Evolutionary conservation across 495 filamentous ascomycete species (phyloP).

Genomic region (Pyrenula aspistea): DNA sequence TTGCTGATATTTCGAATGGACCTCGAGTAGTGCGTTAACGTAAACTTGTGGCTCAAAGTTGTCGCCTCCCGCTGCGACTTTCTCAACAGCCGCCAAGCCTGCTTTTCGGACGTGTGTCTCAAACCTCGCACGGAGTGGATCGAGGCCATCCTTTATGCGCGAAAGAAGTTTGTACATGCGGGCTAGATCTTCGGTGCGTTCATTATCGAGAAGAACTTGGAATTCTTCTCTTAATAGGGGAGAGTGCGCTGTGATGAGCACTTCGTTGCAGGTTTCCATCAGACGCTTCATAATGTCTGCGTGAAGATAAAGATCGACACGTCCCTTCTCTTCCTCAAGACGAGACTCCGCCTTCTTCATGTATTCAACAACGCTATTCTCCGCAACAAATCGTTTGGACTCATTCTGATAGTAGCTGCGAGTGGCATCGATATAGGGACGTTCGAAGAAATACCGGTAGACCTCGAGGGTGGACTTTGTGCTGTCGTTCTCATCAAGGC

Average conservation of each 20-base stretch:
- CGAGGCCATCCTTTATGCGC: slow-evolving; percentile 82
- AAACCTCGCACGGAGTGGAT: slow-evolving; percentile 79
- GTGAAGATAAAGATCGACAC: slow-evolving; percentile 85
- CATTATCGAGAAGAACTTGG: slow-evolving; percentile 86
- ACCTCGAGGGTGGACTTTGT: slow-evolving; percentile 92
- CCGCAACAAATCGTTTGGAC: slow-evolving; percentile 84
- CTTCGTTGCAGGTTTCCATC: slow-evolving; percentile 77
- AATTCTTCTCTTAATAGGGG: slow-evolving; percentile 84
- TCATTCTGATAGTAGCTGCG: slow-evolving; percentile 79
- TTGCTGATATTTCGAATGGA: slow-evolving; percentile 83
- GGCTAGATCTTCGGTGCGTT: slow-evolving; percentile 87
- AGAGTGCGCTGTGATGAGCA: slow-evolving; percentile 81
- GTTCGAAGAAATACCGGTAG: slow-evolving; percentile 84
- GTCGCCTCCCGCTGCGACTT: slow-evolving; percentile 80
- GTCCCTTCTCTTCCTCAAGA: slow-evolving; percentile 88
- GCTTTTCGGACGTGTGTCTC: slow-evolving; percentile 87
- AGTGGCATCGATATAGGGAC: slow-evolving; percentile 80
- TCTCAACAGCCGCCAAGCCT: slow-evolving; percentile 76
- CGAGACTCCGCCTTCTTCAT: slow-evolving; percentile 98
- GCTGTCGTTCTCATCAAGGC: slow-evolving; percentile 84
- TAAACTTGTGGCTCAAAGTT: slow-evolving; percentile 93
- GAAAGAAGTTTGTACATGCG: slow-evolving; percentile 92
- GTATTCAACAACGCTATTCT: slow-evolving; percentile 97
- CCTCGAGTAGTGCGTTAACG: slow-evolving; percentile 86
- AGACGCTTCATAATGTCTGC: slow-evolving; percentile 72